Base-by-base conservation (phyloP, 2,329 filamentous ascomycete species). In the Paecilomyces sp. region DNA sequence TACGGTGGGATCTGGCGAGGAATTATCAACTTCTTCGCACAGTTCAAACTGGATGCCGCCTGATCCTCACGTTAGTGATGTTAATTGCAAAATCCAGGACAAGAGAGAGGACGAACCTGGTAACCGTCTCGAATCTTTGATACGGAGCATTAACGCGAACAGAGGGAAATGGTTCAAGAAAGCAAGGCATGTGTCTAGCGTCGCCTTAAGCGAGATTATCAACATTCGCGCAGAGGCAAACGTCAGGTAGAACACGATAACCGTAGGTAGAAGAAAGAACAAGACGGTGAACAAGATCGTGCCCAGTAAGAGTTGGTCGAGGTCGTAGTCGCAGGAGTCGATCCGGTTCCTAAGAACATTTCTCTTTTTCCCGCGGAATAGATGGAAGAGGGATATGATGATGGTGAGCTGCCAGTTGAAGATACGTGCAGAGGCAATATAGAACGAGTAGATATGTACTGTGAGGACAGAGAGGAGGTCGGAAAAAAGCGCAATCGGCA, bases 361-460 rank as follows among this genome's bases (percentile, higher is more conserved):
- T 72, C 96, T 89, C 75, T 99, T 99, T 79, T 97, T 97, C 60
- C 94, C 95, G 33, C 93, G 90, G 72, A 99, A 99, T 9, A 99
- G 86, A 73, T 99, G 95, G 75, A 99, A 99, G n/a, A 99, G 86
- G 11, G 93, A 97, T 65, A 93, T 88, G 64, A 99, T 88, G 63
- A 99, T 97, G 3, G 90, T 96, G 62, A 99, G 86, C 76, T 99
- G 94, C 94, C 94, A 99, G 77, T 97, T 92, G 76, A 93, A 99
- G 69, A 99, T 97, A 57, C 94, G 88, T 2, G 94, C 94, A 8
- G 92, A 96, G 15, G 95, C 93, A 60, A 97, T 88, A 75, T 99
- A 99, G 74, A 99, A 99, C 1, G 90, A 96, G 79, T 97, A 96
- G 59, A 99, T 97, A 75, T 99, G 94, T 36, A 99, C 80, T 1